These are phyloP conservation scores for Talaromyces marneffei DNA, from an alignment of 2,329 filamentous ascomycete genomes.

Conservation along the genomic window DNA sequence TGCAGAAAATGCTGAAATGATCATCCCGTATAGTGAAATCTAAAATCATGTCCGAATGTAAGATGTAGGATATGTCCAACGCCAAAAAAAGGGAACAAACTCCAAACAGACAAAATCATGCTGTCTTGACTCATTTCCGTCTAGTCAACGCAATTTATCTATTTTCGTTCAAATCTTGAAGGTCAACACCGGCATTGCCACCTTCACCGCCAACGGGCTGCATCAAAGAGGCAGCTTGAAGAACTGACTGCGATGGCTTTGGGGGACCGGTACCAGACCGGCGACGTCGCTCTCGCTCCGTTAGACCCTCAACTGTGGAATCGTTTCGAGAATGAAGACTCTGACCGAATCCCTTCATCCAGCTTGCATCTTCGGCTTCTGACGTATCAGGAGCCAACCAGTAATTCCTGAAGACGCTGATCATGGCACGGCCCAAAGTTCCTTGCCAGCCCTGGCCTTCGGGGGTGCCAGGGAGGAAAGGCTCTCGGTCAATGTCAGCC, in stretches of 20 bases:
- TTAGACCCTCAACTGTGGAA: conserved; percentile 38
- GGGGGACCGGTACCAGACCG: conserved; percentile 57
- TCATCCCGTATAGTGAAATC: background rate
- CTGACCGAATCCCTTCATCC: conserved; percentile 59
- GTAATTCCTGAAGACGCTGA: conserved; percentile 66
- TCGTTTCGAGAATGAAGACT: conserved; percentile 30
- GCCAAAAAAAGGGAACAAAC: conserved; percentile 1
- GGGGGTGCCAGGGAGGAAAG: conserved; percentile 64
- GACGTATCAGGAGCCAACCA: conserved; percentile 60
- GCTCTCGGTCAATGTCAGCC: conserved; percentile 50
- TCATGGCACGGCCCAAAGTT: conserved; percentile 70
- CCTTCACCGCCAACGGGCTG: conserved; percentile 27
- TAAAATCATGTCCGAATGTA: background rate
- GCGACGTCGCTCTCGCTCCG: conserved; percentile 55
- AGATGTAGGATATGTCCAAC: conserved; percentile 4
- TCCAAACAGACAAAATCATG: background rate
- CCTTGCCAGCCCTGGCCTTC: conserved; percentile 76
- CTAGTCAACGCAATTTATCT: conserved; percentile 19
- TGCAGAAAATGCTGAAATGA: conserved; percentile 1
- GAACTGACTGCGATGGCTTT: conserved; percentile 32
- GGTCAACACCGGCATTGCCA: conserved; percentile 28
- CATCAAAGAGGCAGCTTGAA: conserved; percentile 31
- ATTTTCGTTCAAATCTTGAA: conserved; percentile 32
- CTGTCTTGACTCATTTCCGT: background rate
- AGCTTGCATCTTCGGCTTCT: conserved; percentile 56